Evolutionary conservation across 169 alveolate species (phyloP).

Genomic region (Cryptosporidium sp.): DNA sequence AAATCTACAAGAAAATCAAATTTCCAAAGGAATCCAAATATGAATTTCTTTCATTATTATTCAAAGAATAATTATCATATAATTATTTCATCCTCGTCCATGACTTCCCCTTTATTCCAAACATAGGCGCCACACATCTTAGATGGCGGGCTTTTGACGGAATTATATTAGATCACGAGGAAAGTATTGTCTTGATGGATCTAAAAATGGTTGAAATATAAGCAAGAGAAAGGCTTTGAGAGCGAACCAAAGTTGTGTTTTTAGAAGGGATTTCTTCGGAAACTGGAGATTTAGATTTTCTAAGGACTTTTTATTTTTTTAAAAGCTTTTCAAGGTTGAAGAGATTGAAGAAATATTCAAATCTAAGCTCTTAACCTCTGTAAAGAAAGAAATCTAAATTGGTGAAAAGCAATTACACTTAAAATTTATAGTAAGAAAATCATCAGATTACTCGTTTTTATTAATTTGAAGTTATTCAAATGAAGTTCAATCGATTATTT

Average conservation of each 20-base stretch:
- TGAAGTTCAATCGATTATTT: conserved; percentile 1
- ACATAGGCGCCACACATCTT: background rate
- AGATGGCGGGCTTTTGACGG: conserved; percentile 50
- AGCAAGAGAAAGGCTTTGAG: background rate
- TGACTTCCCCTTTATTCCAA: background rate
- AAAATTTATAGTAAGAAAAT: background rate
- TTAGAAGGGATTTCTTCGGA: conserved; percentile 39
- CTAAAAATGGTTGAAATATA: conserved; percentile 9
- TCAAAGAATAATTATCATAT: background rate
- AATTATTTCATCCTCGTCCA: background rate
- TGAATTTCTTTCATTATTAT: background rate
- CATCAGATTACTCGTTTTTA: background rate
- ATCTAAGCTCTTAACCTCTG: background rate
- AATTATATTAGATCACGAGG: conserved; percentile 58
- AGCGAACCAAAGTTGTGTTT: conserved; percentile 51
- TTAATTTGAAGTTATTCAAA: background rate
- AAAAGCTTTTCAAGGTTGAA: background rate
- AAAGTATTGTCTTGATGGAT: conserved; percentile 57
- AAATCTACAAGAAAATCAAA: background rate
- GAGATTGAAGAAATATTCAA: background rate
- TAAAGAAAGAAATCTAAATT: background rate
- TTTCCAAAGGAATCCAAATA: background rate
- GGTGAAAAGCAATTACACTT: background rate
- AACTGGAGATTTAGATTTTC: conserved; percentile 19
- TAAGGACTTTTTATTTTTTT: background rate